These are phyloP conservation scores for Xerocomus amazonicus DNA, from an alignment of 1,284 basidiomycete species.

Conservation along the genomic window DNA sequence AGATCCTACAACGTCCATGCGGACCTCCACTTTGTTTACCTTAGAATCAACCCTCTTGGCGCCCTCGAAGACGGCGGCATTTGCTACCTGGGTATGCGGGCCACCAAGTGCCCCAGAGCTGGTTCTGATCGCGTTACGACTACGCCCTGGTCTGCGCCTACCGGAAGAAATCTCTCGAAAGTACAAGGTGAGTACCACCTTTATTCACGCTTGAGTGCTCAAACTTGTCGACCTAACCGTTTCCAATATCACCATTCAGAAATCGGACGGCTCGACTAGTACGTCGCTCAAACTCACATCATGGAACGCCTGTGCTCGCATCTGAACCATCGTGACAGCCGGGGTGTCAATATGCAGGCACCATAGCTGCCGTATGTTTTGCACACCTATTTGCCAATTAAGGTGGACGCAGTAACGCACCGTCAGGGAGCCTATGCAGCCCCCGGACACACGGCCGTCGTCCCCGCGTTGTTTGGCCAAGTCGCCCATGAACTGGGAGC, in stretches of 20 bases:
- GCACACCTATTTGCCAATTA: constrained; percentile 99
- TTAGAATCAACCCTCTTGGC: constrained; percentile 99
- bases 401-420: constrained; percentile 98
- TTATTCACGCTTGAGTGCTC: too few species aligned
- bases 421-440: too few species aligned
- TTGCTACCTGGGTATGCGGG: constrained; percentile 93
- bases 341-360: constrained; percentile 89
- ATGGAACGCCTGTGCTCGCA: constrained; percentile 89
- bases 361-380: constrained; percentile 95
- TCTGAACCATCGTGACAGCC: constrained; percentile 99
- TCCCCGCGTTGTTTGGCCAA: too few species aligned
- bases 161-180: constrained; percentile 97
- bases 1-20: constrained; percentile 97
- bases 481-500: too few species aligned
- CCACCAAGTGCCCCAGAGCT: constrained; percentile 45
- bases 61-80: constrained; percentile 87
- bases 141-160: constrained; percentile 98
- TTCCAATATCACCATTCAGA: constrained; percentile 82
- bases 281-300: constrained; percentile 98
- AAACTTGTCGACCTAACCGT: background rate
- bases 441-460: too few species aligned
- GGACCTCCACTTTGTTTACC: constrained; percentile 97
- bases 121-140: constrained; percentile 93
- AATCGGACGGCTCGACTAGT: constrained; percentile 95
- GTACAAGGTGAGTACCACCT: constrained; percentile 59